Evolutionary conservation across 192 early-diverging fungal species (phyloP), one percentile per base, ranked within the genome.

Genomic region (Pilaira anomala): DNA sequence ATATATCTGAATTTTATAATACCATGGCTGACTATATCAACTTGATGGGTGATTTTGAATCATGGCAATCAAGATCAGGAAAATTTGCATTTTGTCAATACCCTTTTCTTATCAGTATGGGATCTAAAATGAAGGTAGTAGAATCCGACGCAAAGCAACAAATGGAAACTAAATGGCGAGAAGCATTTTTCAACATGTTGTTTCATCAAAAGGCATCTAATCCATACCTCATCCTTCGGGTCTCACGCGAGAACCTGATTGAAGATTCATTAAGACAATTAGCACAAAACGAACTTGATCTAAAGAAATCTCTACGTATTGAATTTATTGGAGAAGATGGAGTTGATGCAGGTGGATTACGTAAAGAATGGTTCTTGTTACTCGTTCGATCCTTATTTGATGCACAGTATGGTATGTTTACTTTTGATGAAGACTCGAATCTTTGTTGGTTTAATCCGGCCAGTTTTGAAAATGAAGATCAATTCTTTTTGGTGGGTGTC

Each of bases 331-430:
- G 88, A 3, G 95, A 98, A 75, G 94, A 94, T 50, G 96, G 94
- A 3, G 84, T 98, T 5, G 95, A 97, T 76, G 94, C 90, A n/a
- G 96, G 96, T 40, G 96, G 96, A 0, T 74, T 98, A 21, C 85
- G 93, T 30, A 98, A 98, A 59, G 96, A 98, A 55, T 98, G 96
- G 96, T 96, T 98, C 64, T 78, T 96, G 58, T 81, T 98, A 33
- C 82, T 98, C 12, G 83, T 97, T 5, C 81, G 93, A 12, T 88
- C 96, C 33, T 77, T 98, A 24, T 93, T 98, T 82, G 94, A 95
- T 79, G 91, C 92, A 16, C 80, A 93, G 57, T 94, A 91, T 72
- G 95, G 95, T 48, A 87, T 92, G 88, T 90, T 91, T 64, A 79
- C 80, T 0, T 78, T 80, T 39, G 93, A 93, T 60, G 83, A 84